phyloP scores from a whole-genome alignment of 345 rosid species.

The Gossypium rotundifolium region DNA sequence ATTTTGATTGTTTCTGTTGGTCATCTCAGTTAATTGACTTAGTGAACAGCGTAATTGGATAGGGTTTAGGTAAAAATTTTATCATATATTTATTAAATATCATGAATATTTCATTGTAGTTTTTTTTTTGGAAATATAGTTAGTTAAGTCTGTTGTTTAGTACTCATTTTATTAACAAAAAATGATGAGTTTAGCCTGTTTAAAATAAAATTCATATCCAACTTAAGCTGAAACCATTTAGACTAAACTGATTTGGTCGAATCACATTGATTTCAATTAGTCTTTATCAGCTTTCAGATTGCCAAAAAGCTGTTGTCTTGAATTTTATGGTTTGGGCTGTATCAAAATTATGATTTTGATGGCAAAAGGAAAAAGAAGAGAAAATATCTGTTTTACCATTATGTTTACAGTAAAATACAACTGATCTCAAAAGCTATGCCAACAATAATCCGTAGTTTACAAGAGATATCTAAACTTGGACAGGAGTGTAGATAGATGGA shows the following conservation, averaged over 20 bases:
- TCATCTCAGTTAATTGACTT: background rate
- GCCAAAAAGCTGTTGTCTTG: background rate
- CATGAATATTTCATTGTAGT: too few species aligned
- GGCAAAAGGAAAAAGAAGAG: background rate
- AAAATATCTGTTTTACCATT: background rate
- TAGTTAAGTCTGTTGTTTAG: background rate
- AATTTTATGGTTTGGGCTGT: background rate
- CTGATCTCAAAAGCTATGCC: background rate
- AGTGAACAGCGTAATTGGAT: background rate
- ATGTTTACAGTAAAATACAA: background rate
- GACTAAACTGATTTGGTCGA: background rate
- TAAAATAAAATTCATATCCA: too few species aligned
- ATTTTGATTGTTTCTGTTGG: background rate
- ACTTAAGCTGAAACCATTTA: too few species aligned
- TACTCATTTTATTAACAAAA: background rate
- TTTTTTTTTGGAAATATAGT: background rate
- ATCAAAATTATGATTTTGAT: background rate
- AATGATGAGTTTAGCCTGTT: background rate
- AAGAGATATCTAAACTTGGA: constrained; percentile 14
- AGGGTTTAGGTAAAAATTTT: background rate
- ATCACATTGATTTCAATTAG: background rate
- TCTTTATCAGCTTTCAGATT: background rate
- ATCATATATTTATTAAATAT: too few species aligned
- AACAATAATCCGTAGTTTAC: background rate
- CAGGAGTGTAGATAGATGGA: constrained; percentile 6